Base-by-base conservation (phyloP, 768 basidiomycete species). In the Leccinellum rugosiceps region DNA sequence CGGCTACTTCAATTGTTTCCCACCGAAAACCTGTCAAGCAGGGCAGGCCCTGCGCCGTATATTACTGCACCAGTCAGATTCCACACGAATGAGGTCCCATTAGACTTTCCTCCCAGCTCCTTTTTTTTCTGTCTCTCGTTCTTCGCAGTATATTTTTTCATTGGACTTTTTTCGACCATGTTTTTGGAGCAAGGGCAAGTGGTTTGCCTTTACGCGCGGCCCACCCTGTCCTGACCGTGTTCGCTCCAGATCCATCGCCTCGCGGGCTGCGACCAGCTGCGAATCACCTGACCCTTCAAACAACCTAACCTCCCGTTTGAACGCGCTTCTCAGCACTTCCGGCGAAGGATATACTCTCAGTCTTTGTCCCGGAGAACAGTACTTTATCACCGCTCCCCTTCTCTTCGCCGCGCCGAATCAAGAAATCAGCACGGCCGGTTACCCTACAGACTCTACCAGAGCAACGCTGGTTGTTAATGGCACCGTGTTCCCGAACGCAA, bases 401-500 rank as follows among this genome's bases (percentile, higher is more conserved):
- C 71, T 79, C 31, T 92, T 91, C 63, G 77, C 84, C 0, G 80
- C 83, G 11, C 76, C 81, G 0, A 76, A 85, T 63, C 87, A 94
- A 72, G 92, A 94, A 72, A 92, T 94, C 48, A 89, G 84, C 62
- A 94, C 92, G 0, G 63, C 77, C 6, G 90, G 89, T 15, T 88
- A 92, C 59, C 92, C 92, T 0, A 83, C 78, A 0, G 89, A 79
- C 21, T 75, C 80, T 53, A 76, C 78, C 10, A 79, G 92, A 58
- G 92, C 92, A 6, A 83, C 78, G 3, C 78, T 94, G 15, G 77
- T 86, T 34, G 87, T 94, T 10, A 73, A 73, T 60, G 92, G 92
- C 2, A 78, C 86, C 11, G 80, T 85, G 0, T 47, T 25, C 26
- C 61, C 68, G 14, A 81, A 87, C 64, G 85, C 84, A 9, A 71